Base-by-base conservation (phyloP, 768 basidiomycete genomes). In the Daedaleopsis sinensis region DNA sequence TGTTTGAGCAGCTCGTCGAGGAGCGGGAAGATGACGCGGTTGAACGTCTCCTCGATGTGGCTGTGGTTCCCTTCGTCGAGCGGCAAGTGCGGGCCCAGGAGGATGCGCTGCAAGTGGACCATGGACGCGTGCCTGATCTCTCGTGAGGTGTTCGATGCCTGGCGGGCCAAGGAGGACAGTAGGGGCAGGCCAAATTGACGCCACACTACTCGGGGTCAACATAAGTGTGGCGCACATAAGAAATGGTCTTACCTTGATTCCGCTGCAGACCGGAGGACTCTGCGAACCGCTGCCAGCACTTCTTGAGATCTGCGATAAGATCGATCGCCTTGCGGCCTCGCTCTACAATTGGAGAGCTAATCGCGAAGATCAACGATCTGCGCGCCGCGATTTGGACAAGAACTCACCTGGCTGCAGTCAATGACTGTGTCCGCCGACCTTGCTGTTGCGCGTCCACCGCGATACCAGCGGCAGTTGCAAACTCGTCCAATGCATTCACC, bases 1-100 rank as follows among this genome's bases (percentile, higher is more conserved):
- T 92, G 89, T 68, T 91, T 93, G 64, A 98, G 77, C 18, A 99
- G 80, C 65, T 96, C 96, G 63, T 98, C 95, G 35, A 98, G 74
- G 43, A 98, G 83, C 5, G 95, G 96, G 76, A 97, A 97, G 42
- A 98, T 77, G 57, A 96, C 88, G 38, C 86, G 82, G 72, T 93
- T 91, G 79, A 98, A 97, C 21, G 96, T 82, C 61, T 93, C 89
- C 62, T 90, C 87, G 37, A 94, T 83, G 68, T 91, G 84, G 1
- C 63, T 72, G 24, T 85, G 82, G 58, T 88, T 82, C 24, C 82
- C 77, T 35, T 84, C 81, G 58, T 86, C 82, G 23, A 87, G 78
- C 10, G 82, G 71, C 52, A 93, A 74, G 53, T 91, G 85, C 11
- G 90, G 89, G 2, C 93, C 90, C 32, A 96, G 82, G 24, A 98